Evolutionary conservation across 2,329 filamentous ascomycete genomes (phyloP).

Genomic region (Stemphylium vesicarium): DNA sequence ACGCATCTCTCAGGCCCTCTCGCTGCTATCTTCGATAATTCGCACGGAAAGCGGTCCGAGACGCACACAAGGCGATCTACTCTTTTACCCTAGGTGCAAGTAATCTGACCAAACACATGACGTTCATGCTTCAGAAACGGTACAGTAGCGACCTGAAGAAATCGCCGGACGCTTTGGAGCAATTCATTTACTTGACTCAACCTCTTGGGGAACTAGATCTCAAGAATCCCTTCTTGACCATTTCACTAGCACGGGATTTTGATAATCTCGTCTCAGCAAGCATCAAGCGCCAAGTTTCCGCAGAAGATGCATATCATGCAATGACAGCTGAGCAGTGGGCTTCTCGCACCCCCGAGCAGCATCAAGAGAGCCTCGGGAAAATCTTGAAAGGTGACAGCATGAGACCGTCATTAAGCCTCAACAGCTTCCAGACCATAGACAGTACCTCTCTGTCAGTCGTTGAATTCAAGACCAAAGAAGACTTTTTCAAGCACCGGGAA

Average conservation of each 20-base stretch:
- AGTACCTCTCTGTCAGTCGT: slow-evolving; percentile 18
- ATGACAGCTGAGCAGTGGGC: slow-evolving; percentile 18
- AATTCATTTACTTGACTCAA: slow-evolving; percentile 36
- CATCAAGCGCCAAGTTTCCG: slow-evolving; percentile 19
- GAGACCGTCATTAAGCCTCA: slow-evolving; percentile 15
- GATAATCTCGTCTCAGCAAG: slow-evolving; percentile 4
- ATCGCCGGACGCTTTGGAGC: slow-evolving; percentile 24
- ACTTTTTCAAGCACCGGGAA: slow-evolving; percentile 26
- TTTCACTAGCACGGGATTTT: slow-evolving; percentile 27
- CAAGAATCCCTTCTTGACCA: slow-evolving; percentile 34
- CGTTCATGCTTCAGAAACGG: slow-evolving; percentile 3
- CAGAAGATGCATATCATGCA: slow-evolving; percentile 31
- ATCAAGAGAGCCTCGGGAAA: slow-evolving; percentile 16
- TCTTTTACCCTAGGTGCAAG: slow-evolving; percentile 28
- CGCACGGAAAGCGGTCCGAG: slow-evolving; percentile 32
- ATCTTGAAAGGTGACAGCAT: slow-evolving; percentile 24
- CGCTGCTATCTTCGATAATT: slow-evolving; percentile 31
- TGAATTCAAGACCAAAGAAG: not conserved
- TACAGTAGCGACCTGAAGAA: not conserved
- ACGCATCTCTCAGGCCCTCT: slow-evolving; percentile 38
- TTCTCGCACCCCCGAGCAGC: slow-evolving; percentile 12
- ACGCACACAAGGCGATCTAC: slow-evolving; percentile 31
- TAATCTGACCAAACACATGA: slow-evolving; percentile 31
- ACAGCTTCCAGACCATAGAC: slow-evolving; percentile 1
- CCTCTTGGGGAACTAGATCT: slow-evolving; percentile 40